phyloP scores from a whole-genome alignment of 2,329 filamentous ascomycete genomes.

The Tolypocladium sp. region DNA sequence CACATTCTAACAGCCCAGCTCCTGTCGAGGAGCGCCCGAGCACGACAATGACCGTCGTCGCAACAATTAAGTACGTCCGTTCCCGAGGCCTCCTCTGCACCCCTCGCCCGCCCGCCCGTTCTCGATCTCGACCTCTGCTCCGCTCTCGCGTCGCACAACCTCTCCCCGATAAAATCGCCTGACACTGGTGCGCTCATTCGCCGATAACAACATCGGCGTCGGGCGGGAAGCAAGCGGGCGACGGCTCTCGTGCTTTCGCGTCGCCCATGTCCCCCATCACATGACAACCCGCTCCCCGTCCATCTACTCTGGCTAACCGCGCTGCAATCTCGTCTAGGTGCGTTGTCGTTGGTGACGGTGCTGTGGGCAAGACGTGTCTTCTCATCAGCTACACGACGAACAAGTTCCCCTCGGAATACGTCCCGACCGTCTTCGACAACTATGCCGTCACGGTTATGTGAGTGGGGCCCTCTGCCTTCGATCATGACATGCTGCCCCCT shows the following conservation, averaged over 20 bases:
- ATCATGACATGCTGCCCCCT: neutral
- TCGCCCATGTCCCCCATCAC: neutral
- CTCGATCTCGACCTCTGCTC: slow-evolving; percentile 1
- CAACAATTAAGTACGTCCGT: slow-evolving; percentile 52
- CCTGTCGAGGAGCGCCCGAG: slow-evolving; percentile 27
- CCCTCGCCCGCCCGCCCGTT: slow-evolving; percentile 5
- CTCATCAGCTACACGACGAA: slow-evolving; percentile 99
- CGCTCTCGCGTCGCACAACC: neutral
- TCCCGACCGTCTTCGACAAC: slow-evolving; percentile 98
- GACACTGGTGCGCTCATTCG: slow-evolving; percentile 1
- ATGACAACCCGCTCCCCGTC: neutral
- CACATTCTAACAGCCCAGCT: slow-evolving; percentile 13
- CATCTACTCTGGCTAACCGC: neutral
- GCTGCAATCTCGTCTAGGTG: slow-evolving; percentile 50
- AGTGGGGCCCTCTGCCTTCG: slow-evolving; percentile 33
- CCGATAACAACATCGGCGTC: neutral
- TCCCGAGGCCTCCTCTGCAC: slow-evolving; percentile 7
- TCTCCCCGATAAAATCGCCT: neutral
- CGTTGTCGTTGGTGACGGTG: slow-evolving; percentile 98
- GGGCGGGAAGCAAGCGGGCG: neutral
- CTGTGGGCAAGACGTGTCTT: slow-evolving; percentile 97
- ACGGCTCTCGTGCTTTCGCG: neutral
- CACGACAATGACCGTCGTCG: slow-evolving; percentile 48
- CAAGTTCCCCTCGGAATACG: slow-evolving; percentile 99
- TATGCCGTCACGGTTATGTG: slow-evolving; percentile 99